phyloP scores from a whole-genome alignment of 352 stramenopile genomes.

The Saprolegnia parasitica region DNA sequence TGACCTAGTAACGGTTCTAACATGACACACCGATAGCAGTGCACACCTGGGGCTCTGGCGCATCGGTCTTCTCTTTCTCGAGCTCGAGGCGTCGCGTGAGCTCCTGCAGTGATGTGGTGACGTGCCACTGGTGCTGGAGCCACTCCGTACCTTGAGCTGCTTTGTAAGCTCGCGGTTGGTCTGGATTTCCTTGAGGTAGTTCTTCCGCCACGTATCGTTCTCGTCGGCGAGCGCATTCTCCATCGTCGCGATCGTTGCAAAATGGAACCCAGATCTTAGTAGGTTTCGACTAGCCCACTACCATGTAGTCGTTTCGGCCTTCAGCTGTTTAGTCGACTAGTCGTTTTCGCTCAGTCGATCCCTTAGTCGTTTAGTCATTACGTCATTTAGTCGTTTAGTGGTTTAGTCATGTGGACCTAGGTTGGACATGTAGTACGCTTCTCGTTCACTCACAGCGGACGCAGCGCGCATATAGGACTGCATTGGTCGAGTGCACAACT shows the following conservation, averaged over 20 bases:
- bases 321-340: no score
- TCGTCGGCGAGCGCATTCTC: slow-evolving; percentile 21
- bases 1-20: neutral
- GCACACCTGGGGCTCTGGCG: neutral
- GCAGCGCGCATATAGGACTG: no score
- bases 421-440: no score
- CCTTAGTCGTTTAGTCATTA: no score
- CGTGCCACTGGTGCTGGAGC: neutral
- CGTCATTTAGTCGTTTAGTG: no score
- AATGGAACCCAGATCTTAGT: neutral
- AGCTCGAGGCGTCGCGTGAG: neutral
- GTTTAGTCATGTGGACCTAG: no score
- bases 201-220: slow-evolving; percentile 20
- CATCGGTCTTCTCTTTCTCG: neutral
- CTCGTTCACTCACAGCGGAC: no score
- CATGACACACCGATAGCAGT: neutral
- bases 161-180: neutral
- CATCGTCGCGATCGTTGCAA: neutral
- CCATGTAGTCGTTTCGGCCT: neutral
- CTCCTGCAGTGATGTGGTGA: neutral
- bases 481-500: neutral
- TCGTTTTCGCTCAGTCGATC: no score
- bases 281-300: neutral
- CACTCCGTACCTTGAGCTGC: slow-evolving; percentile 2
- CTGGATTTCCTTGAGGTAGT: slow-evolving; percentile 21